Conservation (phyloP, 2,329 filamentous ascomycete species). For the Cylindrodendrum hubeiense region DNA sequence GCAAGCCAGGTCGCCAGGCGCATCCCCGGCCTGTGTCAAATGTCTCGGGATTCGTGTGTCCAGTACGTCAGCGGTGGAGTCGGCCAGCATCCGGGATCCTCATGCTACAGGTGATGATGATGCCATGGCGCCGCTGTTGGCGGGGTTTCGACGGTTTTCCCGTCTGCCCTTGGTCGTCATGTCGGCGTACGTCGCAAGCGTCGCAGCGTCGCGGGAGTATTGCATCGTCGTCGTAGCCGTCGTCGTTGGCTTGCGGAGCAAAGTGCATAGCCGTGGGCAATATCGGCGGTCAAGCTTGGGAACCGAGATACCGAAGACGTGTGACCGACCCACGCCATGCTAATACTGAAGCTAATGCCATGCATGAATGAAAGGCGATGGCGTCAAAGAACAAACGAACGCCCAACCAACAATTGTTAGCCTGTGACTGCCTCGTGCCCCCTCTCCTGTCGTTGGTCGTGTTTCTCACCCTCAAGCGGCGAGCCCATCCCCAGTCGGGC, state of each 20-base stretch:
- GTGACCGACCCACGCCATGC: not conserved
- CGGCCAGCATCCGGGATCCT: conserved; percentile 24
- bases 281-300: conserved; percentile 9
- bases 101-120: conserved; percentile 2
- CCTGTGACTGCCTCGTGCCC: not conserved
- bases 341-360: conserved; percentile 4
- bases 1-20: not conserved
- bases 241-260: not conserved
- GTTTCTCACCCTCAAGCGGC: conserved; percentile 10
- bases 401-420: not conserved
- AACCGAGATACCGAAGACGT: not conserved
- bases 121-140: conserved; percentile 1
- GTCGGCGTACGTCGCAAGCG: conserved; percentile 8
- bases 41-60: conserved; percentile 24
- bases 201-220: conserved; percentile 6
- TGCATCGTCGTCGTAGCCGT: not conserved
- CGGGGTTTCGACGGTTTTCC: conserved; percentile 7
- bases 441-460: not conserved
- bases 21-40: conserved; percentile 11
- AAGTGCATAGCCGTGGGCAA: not conserved
- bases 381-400: conserved; percentile 4
- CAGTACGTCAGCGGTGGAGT: conserved; percentile 28
- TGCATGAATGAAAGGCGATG: conserved; percentile 4
- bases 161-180: conserved; percentile 3
- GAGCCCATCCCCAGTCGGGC: conserved; percentile 9